Evolutionary conservation across 371 early-diverging fungal species (phyloP), one percentile per base, ranked within the genome.

Genomic region (Chytridiales sp.): DNA sequence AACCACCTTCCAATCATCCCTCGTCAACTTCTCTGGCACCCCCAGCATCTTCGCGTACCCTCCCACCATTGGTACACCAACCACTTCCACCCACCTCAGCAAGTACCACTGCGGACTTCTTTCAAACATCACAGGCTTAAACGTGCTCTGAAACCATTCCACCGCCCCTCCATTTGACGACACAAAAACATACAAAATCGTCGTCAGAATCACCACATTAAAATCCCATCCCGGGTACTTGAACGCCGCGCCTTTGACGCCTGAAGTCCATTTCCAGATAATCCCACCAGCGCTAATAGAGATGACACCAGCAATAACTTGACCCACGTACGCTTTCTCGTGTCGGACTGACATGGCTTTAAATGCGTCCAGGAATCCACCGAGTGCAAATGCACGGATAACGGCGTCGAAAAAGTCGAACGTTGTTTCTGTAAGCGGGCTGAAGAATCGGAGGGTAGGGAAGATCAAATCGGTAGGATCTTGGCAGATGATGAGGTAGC

Each of bases 141-240:
- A 54, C 39, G 27, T 40, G 41, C 21, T 40, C 24, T 26, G 29
- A 26, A 21, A 40, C 5, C 42, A 29, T 41, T 4, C 9, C 6
- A 4, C 3, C 13, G n/a, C 4, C 27, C 39, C 4, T 15, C n/a
- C n/a, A n/a, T 5, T 11, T 4, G 24, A 21, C 54, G 54, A 41
- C n/a, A 4, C 22, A 21, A 24, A 41, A 3, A 61, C 59, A 35
- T 66, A 66, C 11, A 38, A 26, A 13, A 30, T 26, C 11, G 52
- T 44, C 3, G 29, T 43, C 2, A 44, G 1, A 17, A 19, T 21
- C 0, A 66, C 39, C 3, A 66, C 58, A 3, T 32, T 36, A 36
- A 67, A 62, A 30, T 62, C 59, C 62, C 62, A 67, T 2, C 66
- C 66, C 17, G 67, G 67, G 40, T 53, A 67, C 19, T 3, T 26